phyloP scores from a whole-genome alignment of 352 stramenopile genomes.

The Albugo laibachii region DNA sequence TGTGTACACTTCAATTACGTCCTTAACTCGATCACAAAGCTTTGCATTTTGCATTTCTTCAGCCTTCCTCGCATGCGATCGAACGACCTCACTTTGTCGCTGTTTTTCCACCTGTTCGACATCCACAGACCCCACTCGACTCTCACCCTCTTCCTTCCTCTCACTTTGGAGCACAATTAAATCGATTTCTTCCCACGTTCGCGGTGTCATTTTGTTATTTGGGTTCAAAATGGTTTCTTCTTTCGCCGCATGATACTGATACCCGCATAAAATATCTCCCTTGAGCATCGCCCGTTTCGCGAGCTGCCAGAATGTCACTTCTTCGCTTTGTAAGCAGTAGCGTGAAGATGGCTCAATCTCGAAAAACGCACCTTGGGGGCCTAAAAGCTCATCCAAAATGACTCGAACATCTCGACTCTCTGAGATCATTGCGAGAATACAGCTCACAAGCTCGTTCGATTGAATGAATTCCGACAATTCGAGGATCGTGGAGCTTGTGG shows the following conservation, averaged over 20 bases:
- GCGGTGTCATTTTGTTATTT: slow-evolving; percentile 18
- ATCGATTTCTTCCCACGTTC: slow-evolving; percentile 34
- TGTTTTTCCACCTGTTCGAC: no score
- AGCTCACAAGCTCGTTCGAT: slow-evolving; percentile 75
- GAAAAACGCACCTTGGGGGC: slow-evolving; percentile 42
- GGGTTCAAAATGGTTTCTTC: slow-evolving; percentile 60
- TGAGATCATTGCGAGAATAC: slow-evolving; percentile 73
- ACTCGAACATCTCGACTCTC: slow-evolving; percentile 70
- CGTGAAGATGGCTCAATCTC: slow-evolving; percentile 34
- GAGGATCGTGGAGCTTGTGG: slow-evolving; percentile 46
- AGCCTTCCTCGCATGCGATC: no score
- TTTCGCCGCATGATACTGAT: slow-evolving; percentile 23
- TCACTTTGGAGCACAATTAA: slow-evolving; percentile 12
- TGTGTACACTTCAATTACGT: no score
- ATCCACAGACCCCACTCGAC: no score
- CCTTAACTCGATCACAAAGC: no score
- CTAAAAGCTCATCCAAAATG: slow-evolving; percentile 58
- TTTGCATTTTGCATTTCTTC: no score
- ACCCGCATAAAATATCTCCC: slow-evolving; percentile 61
- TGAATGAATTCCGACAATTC: slow-evolving; percentile 72
- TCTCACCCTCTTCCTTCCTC: no score
- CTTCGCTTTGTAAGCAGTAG: slow-evolving; percentile 33
- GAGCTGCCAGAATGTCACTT: slow-evolving; percentile 65
- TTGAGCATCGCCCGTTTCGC: slow-evolving; percentile 27
- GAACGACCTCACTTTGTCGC: no score